These are phyloP conservation scores for Erythrophleum fordii DNA, from an alignment of 306 rosid genomes.

Conservation along the genomic window DNA sequence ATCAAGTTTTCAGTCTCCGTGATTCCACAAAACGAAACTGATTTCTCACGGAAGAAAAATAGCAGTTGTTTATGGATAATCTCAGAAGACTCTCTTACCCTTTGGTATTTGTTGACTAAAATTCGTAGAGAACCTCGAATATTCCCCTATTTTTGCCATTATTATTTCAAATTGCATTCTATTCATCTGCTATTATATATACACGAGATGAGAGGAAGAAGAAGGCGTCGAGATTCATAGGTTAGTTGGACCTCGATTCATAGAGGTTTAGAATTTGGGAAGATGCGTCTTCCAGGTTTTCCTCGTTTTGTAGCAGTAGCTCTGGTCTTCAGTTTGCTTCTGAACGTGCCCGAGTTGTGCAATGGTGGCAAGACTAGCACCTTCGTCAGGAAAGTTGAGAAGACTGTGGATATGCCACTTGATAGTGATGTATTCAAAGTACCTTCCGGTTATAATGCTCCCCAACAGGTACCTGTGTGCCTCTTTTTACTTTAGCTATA, in stretches of 20 bases:
- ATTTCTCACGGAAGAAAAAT: not conserved
- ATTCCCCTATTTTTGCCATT: not conserved
- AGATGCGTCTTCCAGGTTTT: conserved; percentile 46
- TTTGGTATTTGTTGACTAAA: not conserved
- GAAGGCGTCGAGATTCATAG: not conserved
- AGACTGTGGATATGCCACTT: conserved; percentile 55
- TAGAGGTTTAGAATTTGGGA: not conserved
- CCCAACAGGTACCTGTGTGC: conserved; percentile 66
- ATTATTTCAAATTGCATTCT: not conserved
- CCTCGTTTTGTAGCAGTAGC: conserved; percentile 26
- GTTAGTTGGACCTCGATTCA: not conserved
- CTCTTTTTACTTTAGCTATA: not conserved
- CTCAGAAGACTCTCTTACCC: not conserved
- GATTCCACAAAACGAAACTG: not conserved
- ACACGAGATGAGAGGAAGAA: not conserved
- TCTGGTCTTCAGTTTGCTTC: conserved; percentile 36
- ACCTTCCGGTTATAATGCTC: conserved; percentile 78
- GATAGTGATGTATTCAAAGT: conserved; percentile 69
- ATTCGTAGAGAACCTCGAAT: conserved; percentile 7
- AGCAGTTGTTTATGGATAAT: not conserved
- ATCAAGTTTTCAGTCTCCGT: not conserved
- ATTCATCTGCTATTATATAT: not conserved
- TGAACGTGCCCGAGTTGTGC: conserved; percentile 49
- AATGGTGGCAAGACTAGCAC: conserved; percentile 65
- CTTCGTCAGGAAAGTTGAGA: conserved; percentile 53